These are phyloP conservation scores for Chaetomium cochliodes DNA, from an alignment of 495 filamentous ascomycete genomes.

Conservation along the genomic window DNA sequence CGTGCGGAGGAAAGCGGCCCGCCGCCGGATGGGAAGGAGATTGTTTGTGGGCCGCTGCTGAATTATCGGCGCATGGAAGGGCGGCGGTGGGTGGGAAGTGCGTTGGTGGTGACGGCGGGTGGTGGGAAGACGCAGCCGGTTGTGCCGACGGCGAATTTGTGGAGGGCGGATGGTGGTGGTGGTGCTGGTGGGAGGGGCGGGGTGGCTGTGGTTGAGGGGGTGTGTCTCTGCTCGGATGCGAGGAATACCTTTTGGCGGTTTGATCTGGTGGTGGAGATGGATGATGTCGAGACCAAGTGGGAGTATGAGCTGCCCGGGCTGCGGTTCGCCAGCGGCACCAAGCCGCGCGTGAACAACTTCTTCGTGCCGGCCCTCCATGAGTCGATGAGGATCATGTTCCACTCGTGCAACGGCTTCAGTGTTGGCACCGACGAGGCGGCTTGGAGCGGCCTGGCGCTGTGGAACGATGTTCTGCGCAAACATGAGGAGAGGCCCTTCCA, in stretches of 20 bases:
- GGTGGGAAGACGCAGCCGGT: conserved; percentile 48
- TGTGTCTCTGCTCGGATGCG: conserved; percentile 77
- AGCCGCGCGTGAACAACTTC: conserved; percentile 57
- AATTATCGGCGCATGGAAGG: conserved; percentile 83
- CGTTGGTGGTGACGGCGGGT: conserved; percentile 73
- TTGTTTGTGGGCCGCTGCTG: conserved; percentile 77
- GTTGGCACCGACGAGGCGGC: conserved; percentile 85
- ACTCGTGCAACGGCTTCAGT: conserved; percentile 95
- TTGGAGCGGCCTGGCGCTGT: conserved; percentile 78
- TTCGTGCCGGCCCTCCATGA: conserved; percentile 73
- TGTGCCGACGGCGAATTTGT: conserved; percentile 36
- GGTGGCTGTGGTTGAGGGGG: conserved; percentile 36
- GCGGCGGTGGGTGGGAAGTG: conserved; percentile 73
- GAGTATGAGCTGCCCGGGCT: conserved; percentile 57
- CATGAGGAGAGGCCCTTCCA: conserved; percentile 76
- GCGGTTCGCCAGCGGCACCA: conserved; percentile 44
- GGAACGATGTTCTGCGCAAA: conserved; percentile 83
- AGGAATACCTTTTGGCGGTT: conserved; percentile 82
- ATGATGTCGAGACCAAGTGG: conserved; percentile 55
- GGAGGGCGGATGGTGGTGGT: conserved; percentile 30
- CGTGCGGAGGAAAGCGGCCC: not conserved
- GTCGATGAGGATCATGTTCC: conserved; percentile 94
- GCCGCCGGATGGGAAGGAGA: conserved; percentile 51
- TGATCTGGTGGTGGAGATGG: conserved; percentile 58
- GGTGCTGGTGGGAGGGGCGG: conserved; percentile 15